Base-by-base conservation (phyloP, 305 asterid species). In the Fraxinus sp. region DNA sequence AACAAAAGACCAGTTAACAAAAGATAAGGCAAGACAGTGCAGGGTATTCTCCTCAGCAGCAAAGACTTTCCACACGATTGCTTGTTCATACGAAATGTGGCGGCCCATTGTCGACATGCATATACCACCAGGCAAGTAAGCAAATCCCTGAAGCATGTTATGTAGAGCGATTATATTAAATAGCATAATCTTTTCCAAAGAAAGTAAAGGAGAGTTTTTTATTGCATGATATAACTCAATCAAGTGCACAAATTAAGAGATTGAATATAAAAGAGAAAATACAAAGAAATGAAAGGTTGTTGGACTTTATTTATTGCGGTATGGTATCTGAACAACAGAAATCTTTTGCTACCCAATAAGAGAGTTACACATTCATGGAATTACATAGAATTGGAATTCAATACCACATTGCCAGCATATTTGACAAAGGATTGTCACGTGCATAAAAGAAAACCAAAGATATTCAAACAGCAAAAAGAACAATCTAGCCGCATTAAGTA, bases 71-170 rank as follows among this genome's bases (percentile, higher is more conserved):
- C 98, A 95, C 22, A 93, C 97, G 0, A 92, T 84, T 14, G 94
- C 98, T 83, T 95, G 97, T 78, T 95, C 98, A 33, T 88, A 95
- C 0, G 98, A 91, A 39, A 91, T 85, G n/a, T 92, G 97, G 7
- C 98, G 95, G 4, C 98, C 98, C 98, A 95, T 95, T 11, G 97
- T 92, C 62, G 98, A 95, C 91, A 91, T 87, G 89, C 98, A 94
- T 62, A 95, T 86, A 9, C 98, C 98, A 59, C 94, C 97, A 0
- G 98, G 94, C 88, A 95, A 85, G 85, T 86, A 91, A 0, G 94
- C 86, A 22, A 85, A 91, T 35, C 98, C 98, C 98, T 95, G 87
- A 68, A 76, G 68, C 24, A 7, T 6, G 36, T 71, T 32, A 32
- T 32, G 26, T 24, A 24, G 73, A 0, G 73, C 1, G 7, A 64